Conservation (phyloP, 2,329 filamentous ascomycete species). For the Cytospora piceae region DNA sequence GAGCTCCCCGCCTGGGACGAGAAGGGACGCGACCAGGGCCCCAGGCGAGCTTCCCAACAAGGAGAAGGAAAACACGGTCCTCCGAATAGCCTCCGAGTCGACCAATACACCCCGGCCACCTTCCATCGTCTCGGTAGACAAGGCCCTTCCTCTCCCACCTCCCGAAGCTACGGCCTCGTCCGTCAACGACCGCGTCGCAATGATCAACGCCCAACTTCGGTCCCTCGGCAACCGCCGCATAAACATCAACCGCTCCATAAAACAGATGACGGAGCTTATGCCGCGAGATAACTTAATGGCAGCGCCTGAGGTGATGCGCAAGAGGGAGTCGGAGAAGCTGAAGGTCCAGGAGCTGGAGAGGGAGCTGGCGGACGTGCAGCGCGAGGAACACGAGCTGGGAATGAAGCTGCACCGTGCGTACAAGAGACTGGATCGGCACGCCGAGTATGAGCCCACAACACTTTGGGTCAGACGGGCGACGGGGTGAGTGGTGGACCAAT, state of each 20-base stretch:
- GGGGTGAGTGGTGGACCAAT: slow-evolving; percentile 37
- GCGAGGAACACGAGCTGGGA: slow-evolving; percentile 79
- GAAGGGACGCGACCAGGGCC: slow-evolving; percentile 4
- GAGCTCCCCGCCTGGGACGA: slow-evolving; percentile 23
- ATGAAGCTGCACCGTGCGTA: slow-evolving; percentile 74
- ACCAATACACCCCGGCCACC: slow-evolving; percentile 30
- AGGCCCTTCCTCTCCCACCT: slow-evolving; percentile 64
- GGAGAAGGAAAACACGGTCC: neutral
- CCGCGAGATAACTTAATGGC: slow-evolving; percentile 70
- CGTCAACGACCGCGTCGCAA: slow-evolving; percentile 66
- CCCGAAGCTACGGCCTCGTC: slow-evolving; percentile 54
- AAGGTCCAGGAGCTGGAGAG: slow-evolving; percentile 68
- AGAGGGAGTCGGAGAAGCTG: slow-evolving; percentile 60
- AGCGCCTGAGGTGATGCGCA: slow-evolving; percentile 63
- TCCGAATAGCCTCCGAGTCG: slow-evolving; percentile 24
- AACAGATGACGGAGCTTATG: slow-evolving; percentile 78
- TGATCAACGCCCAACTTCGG: slow-evolving; percentile 67
- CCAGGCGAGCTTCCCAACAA: slow-evolving; percentile 12
- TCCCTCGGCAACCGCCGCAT: slow-evolving; percentile 67
- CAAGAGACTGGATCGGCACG: slow-evolving; percentile 72
- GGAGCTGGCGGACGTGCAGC: slow-evolving; percentile 73
- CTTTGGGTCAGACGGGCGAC: slow-evolving; percentile 82
- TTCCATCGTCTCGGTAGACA: slow-evolving; percentile 49
- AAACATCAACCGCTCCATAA: slow-evolving; percentile 74
- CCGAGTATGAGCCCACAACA: slow-evolving; percentile 65